Base-by-base conservation (phyloP, 2,329 filamentous ascomycete genomes). In the Acephala macrosclerotiorum region DNA sequence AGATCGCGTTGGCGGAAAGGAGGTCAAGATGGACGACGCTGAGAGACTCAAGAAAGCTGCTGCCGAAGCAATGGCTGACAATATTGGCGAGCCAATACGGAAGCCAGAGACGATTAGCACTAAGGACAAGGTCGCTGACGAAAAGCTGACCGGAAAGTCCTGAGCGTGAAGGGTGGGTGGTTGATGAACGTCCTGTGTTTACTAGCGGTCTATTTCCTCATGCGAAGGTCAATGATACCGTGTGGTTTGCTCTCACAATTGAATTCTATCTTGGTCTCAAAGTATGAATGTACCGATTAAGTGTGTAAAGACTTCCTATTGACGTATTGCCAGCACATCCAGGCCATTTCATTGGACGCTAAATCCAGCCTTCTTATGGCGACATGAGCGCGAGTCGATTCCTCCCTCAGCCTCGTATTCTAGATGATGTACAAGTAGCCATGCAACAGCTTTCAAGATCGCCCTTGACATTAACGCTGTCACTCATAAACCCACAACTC, bases 41-140 rank as follows among this genome's bases (percentile, higher is more conserved):
- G 90, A 89, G 74, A 85, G 84, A 74, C 77, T 89, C 73, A 91
- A 89, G 81, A 85, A 89, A 77, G 88, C 87, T 1, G 88, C 90
- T 5, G 76, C 77, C 7, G 81, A 83, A 66, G 80, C 81, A 4
- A 80, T 79, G 75, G 75, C 80, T 22, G 80, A 80, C 20, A 78
- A 79, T 45, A 77, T 80, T 60, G 75, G 73, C 16, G 74, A 73
- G 26, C 69, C 72, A 22, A 64, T 67, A 29, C 64, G 63, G 25
- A 76, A 75, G 51, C 74, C 70, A 29, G 74, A 76, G 61, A 73
- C 69, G 3, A 58, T 65, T 49, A 74, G 73, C 12, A 76, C 68
- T 7, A 75, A 74, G 66, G 74, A 76, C 35, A 75, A 75, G 61
- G 63, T 74, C 65, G 73, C 73, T 6, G 70, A 73, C 22, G 72